Percentiles rank a stretch among this genome's conserved stretches.
These are phyloP conservation scores for Apiotrichum brassicae DNA, from an alignment of 1,284 basidiomycete genomes.

Conservation along the genomic window DNA sequence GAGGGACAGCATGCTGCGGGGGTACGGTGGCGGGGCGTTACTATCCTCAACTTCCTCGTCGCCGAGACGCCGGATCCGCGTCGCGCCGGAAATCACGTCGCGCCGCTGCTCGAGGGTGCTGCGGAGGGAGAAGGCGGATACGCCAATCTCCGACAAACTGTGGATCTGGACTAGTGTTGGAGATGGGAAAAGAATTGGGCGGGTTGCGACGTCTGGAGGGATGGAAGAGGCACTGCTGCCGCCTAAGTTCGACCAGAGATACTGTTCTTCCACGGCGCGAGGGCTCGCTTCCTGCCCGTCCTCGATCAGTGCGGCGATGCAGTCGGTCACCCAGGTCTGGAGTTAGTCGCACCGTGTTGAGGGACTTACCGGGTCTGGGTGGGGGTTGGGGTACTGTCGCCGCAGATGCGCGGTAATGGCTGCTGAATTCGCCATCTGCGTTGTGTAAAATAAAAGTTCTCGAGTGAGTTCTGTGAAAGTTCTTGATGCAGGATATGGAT, in stretches of 20 bases:
- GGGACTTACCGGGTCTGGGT: conserved; percentile 31
- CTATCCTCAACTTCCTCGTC: conserved; percentile 26
- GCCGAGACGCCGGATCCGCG: conserved; percentile 38
- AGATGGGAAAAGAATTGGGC: conserved; percentile 25
- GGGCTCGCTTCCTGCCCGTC: conserved; percentile 19
- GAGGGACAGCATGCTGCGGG: conserved; percentile 40
- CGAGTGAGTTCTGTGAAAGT: too few relatives aligned
- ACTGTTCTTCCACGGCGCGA: conserved; percentile 29
- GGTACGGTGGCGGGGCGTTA: conserved; percentile 39
- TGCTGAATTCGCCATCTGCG: not conserved
- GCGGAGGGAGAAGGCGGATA: conserved; percentile 38
- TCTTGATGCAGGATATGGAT: too few relatives aligned
- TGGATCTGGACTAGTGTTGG: conserved; percentile 38
- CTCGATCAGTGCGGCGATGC: conserved; percentile 19
- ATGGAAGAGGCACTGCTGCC: conserved; percentile 9
- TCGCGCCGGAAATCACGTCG: conserved; percentile 40
- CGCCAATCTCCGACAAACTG: conserved; percentile 37
- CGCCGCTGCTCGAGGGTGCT: conserved; percentile 38
- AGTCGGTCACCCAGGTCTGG: conserved; percentile 31
- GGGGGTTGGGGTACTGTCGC: conserved; percentile 28
- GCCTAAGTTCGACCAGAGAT: conserved; percentile 30
- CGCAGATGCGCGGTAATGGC: conserved; percentile 15
- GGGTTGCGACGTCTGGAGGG: conserved; percentile 6
- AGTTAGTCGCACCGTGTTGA: conserved; percentile 3
- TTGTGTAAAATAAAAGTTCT: too few relatives aligned